Conservation (phyloP, 139 green algal species). For the Picochlorum sp. region DNA sequence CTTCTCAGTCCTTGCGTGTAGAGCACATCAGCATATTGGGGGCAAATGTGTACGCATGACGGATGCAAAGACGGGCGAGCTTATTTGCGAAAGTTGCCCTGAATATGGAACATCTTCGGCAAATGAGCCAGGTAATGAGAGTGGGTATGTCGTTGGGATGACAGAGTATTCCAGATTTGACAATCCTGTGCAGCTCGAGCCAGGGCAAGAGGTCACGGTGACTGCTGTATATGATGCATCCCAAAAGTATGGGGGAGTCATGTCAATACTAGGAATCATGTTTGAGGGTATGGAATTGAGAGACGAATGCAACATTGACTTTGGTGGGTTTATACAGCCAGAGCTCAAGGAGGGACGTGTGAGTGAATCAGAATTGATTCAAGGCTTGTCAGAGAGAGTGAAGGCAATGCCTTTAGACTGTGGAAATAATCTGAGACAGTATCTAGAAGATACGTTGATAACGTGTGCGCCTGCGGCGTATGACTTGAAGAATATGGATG, state of each 20-base stretch:
- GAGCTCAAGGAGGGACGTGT: neutral
- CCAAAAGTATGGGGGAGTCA: constrained; percentile 5
- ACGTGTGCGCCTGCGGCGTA: too few relatives aligned
- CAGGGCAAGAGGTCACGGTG: constrained; percentile 8
- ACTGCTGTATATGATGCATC: neutral
- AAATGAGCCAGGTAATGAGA: constrained; percentile 2
- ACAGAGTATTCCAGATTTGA: constrained; percentile 2
- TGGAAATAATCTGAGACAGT: too few relatives aligned
- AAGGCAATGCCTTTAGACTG: neutral
- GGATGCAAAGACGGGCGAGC: constrained; percentile 1
- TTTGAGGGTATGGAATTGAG: neutral
- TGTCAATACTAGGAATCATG: constrained; percentile 5
- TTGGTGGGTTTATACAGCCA: constrained; percentile 8
- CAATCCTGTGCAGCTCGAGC: neutral
- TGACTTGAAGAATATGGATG: too few relatives aligned
- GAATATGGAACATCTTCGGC: neutral
- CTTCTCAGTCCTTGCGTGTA: neutral
- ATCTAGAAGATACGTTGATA: too few relatives aligned
- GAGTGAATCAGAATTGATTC: neutral
- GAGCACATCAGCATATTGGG: constrained; percentile 9
- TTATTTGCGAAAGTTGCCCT: constrained; percentile 5
- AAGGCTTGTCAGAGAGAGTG: neutral
- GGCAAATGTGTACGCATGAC: constrained; percentile 4
- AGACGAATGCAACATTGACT: constrained; percentile 8
- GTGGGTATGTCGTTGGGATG: constrained; percentile 8